A percentile compares a stretch with the other conserved stretches of the same genome.
phyloP scores from a whole-genome alignment of 768 basidiomycete species.

The Russula virescens region DNA sequence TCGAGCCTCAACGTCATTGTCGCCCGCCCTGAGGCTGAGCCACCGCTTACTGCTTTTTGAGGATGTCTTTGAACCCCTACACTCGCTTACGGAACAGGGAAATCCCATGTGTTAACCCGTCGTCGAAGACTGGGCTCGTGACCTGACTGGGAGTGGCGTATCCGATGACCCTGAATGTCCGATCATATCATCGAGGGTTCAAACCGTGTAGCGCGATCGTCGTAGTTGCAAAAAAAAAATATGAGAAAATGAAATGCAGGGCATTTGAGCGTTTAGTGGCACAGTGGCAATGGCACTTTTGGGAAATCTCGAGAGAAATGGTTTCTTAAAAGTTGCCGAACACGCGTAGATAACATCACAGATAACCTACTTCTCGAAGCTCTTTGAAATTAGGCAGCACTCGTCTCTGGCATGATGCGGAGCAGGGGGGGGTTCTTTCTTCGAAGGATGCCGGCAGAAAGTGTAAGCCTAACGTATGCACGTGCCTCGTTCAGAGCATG shows the following conservation, averaged over 20 bases:
- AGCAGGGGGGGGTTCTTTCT: neutral
- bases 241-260: too few relatives aligned
- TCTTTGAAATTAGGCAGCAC: neutral
- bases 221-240: too few relatives aligned
- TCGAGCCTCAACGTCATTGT: neutral
- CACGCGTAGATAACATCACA: neutral
- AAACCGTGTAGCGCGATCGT: too few relatives aligned
- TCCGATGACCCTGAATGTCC: neutral
- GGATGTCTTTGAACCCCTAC: too few relatives aligned
- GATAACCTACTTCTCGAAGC: neutral
- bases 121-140: neutral
- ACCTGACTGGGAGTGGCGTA: neutral
- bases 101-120: neutral
- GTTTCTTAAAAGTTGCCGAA: neutral
- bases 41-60: too few relatives aligned
- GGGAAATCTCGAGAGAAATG: too few relatives aligned
- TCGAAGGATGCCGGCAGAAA: neutral
- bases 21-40: too few relatives aligned
- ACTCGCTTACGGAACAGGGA: too few relatives aligned
- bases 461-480: neutral
- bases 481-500: too few relatives aligned
- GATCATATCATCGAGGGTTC: slow-evolving; percentile 10
- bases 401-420: neutral
- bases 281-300: too few relatives aligned
- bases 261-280: too few relatives aligned